A percentile compares a stretch with the other conserved stretches of the same genome.
phyloP scores from a whole-genome alignment of 306 rosid species.

The Biancaea sappan region DNA sequence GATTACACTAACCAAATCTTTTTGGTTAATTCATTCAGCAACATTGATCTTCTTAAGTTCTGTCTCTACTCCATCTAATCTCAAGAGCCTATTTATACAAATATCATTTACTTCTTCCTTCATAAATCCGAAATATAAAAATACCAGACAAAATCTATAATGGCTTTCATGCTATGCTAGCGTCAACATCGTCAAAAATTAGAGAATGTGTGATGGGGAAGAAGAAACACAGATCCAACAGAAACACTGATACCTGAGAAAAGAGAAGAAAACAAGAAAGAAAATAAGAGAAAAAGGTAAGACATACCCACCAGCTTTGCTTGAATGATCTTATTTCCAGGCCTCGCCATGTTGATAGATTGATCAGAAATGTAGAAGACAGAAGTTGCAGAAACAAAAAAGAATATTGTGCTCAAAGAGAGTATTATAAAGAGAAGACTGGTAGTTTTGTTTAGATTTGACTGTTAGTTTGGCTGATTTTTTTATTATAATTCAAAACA shows the following conservation, averaged over 20 bases:
- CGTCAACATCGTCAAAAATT: background rate
- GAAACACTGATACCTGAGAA: background rate
- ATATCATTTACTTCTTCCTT: background rate
- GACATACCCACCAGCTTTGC: conserved; percentile 97
- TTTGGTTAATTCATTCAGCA: background rate
- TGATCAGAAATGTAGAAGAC: background rate
- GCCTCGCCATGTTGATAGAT: background rate
- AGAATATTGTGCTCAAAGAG: background rate
- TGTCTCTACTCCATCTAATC: background rate
- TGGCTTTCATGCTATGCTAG: background rate
- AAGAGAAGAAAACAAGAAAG: background rate
- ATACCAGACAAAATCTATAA: background rate
- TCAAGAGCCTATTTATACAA: too few relatives aligned
- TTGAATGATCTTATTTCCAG: conserved; percentile 37
- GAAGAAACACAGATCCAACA: conserved; percentile 16
- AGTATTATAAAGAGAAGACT: conserved; percentile 28
- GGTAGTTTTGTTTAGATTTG: conserved; percentile 53
- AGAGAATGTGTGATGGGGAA: background rate
- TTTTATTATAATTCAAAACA: background rate
- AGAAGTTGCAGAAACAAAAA: background rate
- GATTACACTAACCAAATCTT: background rate
- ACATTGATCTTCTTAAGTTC: conserved; percentile 4
- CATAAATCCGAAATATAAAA: background rate
- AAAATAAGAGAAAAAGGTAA: conserved; percentile 38
- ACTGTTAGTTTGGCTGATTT: conserved; percentile 47